Base-by-base conservation (phyloP, 768 basidiomycete genomes). In the Chalciporus pseudorubinellus region DNA sequence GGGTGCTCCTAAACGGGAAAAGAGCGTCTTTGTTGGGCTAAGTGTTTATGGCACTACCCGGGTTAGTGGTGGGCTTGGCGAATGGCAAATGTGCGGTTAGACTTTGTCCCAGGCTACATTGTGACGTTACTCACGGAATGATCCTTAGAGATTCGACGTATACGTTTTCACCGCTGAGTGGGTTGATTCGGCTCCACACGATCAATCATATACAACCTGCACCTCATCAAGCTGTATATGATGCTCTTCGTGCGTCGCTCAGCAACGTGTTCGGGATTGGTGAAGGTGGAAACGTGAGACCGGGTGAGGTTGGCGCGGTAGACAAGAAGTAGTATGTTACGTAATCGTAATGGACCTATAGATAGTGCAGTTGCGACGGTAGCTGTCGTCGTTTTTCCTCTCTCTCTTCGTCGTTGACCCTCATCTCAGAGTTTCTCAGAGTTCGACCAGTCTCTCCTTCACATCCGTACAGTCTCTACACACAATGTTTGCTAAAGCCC, bases 81-180 rank as follows among this genome's bases (percentile, higher is more conserved):
- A 87, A 63, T 91, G 89, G 89, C 78, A 85, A 54, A 78, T 89
- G 86, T 88, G 62, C 53, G 87, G n/a, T n/a, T n/a, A n/a, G n/a
- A n/a, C n/a, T n/a, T n/a, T n/a, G n/a, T n/a, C n/a, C n/a, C n/a
- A n/a, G n/a, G n/a, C n/a, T n/a, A n/a, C n/a, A n/a, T n/a, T n/a
- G n/a, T n/a, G 8, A 8, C 4, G 16, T 14, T 0, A 9, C 29
- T 16, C 0, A 39, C 6, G 63, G 63, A 2, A 63, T 5, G 20
- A 0, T 6, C 31, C 16, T 7, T 65, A 89, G 88, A 36, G 76
- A 81, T 60, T 87, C 82, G 44, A 87, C 84, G 22, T 92, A 92
- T 66, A 71, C 73, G 1, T 90, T 91, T 65, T 89, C 87, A 2
- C 85, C 87, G 0, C 46, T 69, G 20, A 79, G 79, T 0, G 89